Base-by-base conservation (phyloP, 2,329 filamentous ascomycete species). In the Cercospora zeina region DNA sequence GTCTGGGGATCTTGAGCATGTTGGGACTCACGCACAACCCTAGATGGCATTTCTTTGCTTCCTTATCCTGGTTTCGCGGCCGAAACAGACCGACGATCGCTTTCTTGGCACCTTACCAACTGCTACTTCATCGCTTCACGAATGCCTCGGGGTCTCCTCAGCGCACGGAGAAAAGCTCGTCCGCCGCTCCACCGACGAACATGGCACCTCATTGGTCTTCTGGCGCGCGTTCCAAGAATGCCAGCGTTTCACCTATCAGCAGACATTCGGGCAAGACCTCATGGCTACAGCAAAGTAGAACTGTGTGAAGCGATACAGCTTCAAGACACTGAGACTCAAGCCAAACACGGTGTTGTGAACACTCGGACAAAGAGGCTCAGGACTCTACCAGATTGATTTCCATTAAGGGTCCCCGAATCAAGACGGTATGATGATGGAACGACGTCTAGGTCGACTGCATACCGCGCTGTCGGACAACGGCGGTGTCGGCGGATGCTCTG, bases 1-100 rank as follows among this genome's bases (percentile, higher is more conserved):
- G 39, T 45, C 8, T 45, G 16, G 39, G 16, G 39, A 21, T 45
- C 39, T 45, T 45, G 39, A 50, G 21, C 47, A 50, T 50, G 47
- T 31, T 50, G 11, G 47, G 19, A 30, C 47, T 45, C 39, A 24
- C 13, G 47, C 21, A 50, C 11, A 21, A 27, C 47, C 21, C 47
- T 31, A 50, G 21, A 30, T 50, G 47, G 47, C 21, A 50, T 5
- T 50, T 50, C 21, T 50, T n/a, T 51, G 16, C 47, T 16, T 51
- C 30, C 47, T 21, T 19, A 51, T n/a, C 47, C 30, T 51, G 47
- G 47, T 51, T 51, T 51, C 47, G 47, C 47, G 47, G 47, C 47
- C 47, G 47, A 51, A 51, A 51, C 47, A 51, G 47, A 51, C 30
- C 47, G 47, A 51, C 47, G 47, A 51, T 51, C 47, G 24, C 9